These are phyloP conservation scores for Chlamydomonas sphaeroides DNA, from an alignment of 139 green algal species.

Conservation along the genomic window DNA sequence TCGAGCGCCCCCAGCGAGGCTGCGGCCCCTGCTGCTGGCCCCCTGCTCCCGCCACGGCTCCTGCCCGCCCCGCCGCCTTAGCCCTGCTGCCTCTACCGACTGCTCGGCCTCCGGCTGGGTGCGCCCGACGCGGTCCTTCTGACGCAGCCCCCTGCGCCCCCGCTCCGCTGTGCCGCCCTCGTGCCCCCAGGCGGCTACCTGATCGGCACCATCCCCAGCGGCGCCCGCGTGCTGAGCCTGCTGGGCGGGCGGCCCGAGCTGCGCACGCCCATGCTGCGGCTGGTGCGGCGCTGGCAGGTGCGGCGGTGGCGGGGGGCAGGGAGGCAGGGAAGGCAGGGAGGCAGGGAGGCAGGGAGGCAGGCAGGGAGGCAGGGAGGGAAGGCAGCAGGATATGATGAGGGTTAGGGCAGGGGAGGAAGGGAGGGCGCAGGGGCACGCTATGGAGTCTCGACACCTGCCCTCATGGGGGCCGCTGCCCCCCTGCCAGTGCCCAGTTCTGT, in stretches of 20 bases:
- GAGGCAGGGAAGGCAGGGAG: too few relatives aligned
- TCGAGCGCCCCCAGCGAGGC: too few relatives aligned
- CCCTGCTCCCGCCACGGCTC: too few relatives aligned
- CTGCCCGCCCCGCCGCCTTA: too few relatives aligned
- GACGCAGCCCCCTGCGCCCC: too few relatives aligned
- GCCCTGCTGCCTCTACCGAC: too few relatives aligned
- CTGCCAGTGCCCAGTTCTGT: too few relatives aligned
- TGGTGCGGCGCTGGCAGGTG: slow-evolving; percentile 75
- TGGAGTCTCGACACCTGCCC: not conserved
- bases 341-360: not conserved
- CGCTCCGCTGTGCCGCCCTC: too few relatives aligned
- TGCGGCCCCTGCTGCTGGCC: too few relatives aligned
- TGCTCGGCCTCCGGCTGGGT: too few relatives aligned
- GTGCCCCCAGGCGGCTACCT: slow-evolving; percentile 82
- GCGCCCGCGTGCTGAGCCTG: slow-evolving; percentile 70
- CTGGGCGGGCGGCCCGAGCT: slow-evolving; percentile 34
- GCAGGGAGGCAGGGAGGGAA: not conserved
- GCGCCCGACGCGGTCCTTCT: too few relatives aligned
- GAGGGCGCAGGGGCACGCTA: not conserved
- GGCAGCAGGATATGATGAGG: not conserved
- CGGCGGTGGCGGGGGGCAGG: not conserved
- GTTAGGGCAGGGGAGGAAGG: not conserved
- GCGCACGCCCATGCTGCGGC: slow-evolving; percentile 64
- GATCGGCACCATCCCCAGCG: slow-evolving; percentile 83
- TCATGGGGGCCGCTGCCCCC: not conserved